Evolutionary conservation across 768 basidiomycete genomes (phyloP).

Genomic region (Cystofilobasidium bisporidii): DNA sequence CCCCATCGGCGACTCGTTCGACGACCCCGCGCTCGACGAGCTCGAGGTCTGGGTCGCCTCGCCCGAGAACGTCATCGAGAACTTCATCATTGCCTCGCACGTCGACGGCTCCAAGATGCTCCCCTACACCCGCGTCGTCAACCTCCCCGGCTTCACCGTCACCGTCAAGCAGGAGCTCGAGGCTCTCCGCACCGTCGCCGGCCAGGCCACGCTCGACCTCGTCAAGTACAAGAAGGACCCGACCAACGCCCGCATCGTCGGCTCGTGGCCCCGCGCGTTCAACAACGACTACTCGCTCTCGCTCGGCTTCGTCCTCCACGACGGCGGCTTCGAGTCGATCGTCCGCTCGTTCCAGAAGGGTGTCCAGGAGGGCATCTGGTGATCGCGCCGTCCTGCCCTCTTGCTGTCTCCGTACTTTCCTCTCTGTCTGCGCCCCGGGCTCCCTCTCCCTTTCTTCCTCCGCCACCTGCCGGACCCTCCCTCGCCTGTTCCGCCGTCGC

Average conservation of each 20-base stretch:
- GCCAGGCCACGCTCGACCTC: constrained; percentile 45
- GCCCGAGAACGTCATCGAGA: constrained; percentile 48
- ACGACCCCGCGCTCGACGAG: constrained; percentile 43
- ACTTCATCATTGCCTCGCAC: constrained; percentile 48
- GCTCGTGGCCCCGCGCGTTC: constrained; percentile 40
- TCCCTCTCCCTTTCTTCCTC: too few relatives aligned
- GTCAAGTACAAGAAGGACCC: constrained; percentile 48
- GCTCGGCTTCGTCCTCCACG: constrained; percentile 36
- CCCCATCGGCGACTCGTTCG: constrained; percentile 36
- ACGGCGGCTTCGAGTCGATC: constrained; percentile 36
- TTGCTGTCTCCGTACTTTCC: not conserved
- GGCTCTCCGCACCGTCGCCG: constrained; percentile 50
- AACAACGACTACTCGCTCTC: constrained; percentile 31
- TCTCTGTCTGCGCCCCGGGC: too few relatives aligned
- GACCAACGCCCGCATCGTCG: constrained; percentile 32
- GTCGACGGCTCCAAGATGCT: constrained; percentile 45
- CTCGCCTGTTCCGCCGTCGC: too few relatives aligned
- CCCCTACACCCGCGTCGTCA: constrained; percentile 49
- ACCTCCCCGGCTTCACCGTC: constrained; percentile 54
- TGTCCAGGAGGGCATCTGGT: constrained; percentile 25
- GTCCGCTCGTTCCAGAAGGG: constrained; percentile 38
- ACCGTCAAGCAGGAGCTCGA: constrained; percentile 51
- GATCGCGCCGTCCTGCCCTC: not conserved
- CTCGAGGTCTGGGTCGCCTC: constrained; percentile 50
- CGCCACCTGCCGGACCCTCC: too few relatives aligned